phyloP scores from a whole-genome alignment of 305 asterid species.

The Fraxinus greggii region DNA sequence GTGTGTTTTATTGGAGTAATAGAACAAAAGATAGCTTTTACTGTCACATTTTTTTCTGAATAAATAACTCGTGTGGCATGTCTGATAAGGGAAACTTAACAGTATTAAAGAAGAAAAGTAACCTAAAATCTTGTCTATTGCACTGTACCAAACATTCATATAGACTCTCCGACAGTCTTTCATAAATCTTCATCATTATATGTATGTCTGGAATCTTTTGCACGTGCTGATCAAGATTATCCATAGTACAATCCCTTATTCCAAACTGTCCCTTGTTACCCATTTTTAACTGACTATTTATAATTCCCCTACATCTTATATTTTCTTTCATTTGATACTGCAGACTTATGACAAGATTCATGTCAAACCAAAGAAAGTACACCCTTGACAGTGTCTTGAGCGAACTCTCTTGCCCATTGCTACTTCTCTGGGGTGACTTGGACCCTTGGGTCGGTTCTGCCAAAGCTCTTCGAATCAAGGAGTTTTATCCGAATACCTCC shows the following conservation, averaged over 20 bases:
- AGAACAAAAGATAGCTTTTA: neutral
- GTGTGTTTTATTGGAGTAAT: neutral
- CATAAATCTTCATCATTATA: neutral
- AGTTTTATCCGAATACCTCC: constrained; percentile 63
- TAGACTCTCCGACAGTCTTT: neutral
- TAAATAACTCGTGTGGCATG: neutral
- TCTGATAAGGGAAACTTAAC: neutral
- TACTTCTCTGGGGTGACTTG: constrained; percentile 84
- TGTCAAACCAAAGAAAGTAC: constrained; percentile 75
- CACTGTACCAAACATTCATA: neutral
- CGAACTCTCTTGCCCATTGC: constrained; percentile 76
- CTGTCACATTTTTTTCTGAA: neutral
- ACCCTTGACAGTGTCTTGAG: constrained; percentile 68
- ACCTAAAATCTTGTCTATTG: neutral
- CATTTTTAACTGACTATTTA: neutral
- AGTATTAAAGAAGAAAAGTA: neutral
- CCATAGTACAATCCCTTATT: neutral
- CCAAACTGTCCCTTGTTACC: neutral
- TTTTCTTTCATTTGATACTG: neutral
- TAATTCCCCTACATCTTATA: neutral
- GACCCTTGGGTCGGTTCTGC: constrained; percentile 96
- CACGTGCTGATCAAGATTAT: neutral
- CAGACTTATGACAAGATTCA: constrained; percentile 79
- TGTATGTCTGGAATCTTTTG: neutral
- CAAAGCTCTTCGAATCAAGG: constrained; percentile 75